These are phyloP conservation scores for Wallacemonas rigidus DNA, from an alignment of 208 protist genomes.

Conservation along the genomic window DNA sequence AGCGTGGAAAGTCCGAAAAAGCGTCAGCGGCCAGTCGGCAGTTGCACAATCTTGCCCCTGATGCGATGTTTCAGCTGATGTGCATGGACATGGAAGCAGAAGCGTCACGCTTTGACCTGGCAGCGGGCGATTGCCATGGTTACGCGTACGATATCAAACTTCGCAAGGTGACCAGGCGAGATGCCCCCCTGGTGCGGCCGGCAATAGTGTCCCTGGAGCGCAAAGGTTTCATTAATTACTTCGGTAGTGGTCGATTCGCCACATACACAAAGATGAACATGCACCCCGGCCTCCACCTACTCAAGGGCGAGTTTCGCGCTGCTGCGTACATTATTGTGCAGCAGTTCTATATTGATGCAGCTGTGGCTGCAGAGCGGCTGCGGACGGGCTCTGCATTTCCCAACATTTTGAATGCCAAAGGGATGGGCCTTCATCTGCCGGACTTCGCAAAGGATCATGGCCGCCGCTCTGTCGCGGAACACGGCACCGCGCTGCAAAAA, in stretches of 20 bases:
- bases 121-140: slow-evolving; percentile 59
- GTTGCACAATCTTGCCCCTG: background rate
- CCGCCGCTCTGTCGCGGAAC: slow-evolving; percentile 53
- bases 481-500: slow-evolving; percentile 75
- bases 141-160: slow-evolving; percentile 79
- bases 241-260: slow-evolving; percentile 75
- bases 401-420: slow-evolving; percentile 41
- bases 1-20: slow-evolving; percentile 28
- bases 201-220: slow-evolving; percentile 58
- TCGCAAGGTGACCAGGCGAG: slow-evolving; percentile 59
- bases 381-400: slow-evolving; percentile 51
- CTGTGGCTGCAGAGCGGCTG: slow-evolving; percentile 59
- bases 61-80: slow-evolving; percentile 76
- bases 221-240: slow-evolving; percentile 92
- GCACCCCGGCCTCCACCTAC: slow-evolving; percentile 83
- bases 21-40: slow-evolving; percentile 12
- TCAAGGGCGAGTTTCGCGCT: slow-evolving; percentile 81
- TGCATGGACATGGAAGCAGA: slow-evolving; percentile 83
- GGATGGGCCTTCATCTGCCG: slow-evolving; percentile 42
- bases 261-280: slow-evolving; percentile 83
- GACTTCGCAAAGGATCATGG: slow-evolving; percentile 39
- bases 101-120: slow-evolving; percentile 56
- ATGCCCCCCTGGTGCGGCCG: slow-evolving; percentile 60
- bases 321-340: slow-evolving; percentile 87
- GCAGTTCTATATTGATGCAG: slow-evolving; percentile 84